Evolutionary conservation across 202 grass and related monocot genomes (phyloP).

Genomic region (Panicum hallii): DNA sequence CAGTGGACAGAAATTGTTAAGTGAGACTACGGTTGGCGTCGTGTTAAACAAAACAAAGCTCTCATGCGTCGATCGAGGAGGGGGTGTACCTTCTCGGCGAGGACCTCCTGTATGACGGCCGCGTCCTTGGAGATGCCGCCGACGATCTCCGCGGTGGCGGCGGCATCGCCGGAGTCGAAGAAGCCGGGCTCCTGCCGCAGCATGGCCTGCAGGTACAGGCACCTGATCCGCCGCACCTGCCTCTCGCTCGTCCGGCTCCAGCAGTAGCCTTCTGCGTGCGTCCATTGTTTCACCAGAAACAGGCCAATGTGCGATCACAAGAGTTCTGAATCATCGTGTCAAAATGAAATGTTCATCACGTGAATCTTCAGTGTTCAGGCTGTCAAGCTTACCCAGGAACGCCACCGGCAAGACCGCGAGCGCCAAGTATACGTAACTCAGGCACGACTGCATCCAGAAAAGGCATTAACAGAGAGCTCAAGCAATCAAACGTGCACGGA

Average conservation of each 20-base stretch:
- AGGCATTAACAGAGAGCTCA: neutral
- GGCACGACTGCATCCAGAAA: constrained; percentile 66
- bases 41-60: neutral
- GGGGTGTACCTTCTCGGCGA: constrained; percentile 80
- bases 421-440: constrained; percentile 86
- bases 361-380: no score
- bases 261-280: constrained; percentile 80
- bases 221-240: constrained; percentile 87
- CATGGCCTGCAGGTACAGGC: constrained; percentile 91
- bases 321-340: no score
- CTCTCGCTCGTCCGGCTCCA: constrained; percentile 99
- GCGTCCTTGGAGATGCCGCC: constrained; percentile 95
- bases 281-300: neutral
- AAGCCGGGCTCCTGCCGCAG: constrained; percentile 89
- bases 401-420: constrained; percentile 84
- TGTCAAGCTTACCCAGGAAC: constrained; percentile 72
- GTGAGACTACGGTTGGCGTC: no score
- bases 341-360: no score
- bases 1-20: no score
- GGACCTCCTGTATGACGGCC: constrained; percentile 88
- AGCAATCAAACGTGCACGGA: no score
- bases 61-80: no score
- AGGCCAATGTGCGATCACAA: no score
- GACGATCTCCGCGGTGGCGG: constrained; percentile 91
- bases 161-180: constrained; percentile 86